Evolutionary conservation across 2,329 filamentous ascomycete species (phyloP).

Genomic region (Arthrobotrys conoides): DNA sequence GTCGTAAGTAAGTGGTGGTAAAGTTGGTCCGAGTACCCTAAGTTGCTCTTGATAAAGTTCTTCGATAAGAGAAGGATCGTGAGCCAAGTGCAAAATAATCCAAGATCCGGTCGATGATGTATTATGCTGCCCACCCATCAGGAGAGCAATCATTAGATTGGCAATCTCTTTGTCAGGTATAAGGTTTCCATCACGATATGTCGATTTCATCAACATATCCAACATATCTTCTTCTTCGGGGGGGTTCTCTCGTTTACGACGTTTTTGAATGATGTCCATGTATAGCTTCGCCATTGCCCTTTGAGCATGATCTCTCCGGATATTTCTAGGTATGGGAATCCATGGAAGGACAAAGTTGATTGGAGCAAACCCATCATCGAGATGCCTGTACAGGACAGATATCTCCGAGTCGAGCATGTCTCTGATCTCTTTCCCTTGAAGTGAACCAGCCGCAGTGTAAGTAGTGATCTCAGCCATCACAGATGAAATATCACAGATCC

Average conservation of each 20-base stretch:
- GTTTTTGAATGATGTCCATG: conserved; percentile 82
- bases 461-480: conserved; percentile 89
- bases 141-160: conserved; percentile 92
- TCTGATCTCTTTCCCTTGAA: conserved; percentile 87
- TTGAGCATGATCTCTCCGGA: conserved; percentile 83
- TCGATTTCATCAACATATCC: conserved; percentile 87
- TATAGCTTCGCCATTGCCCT: conserved; percentile 85
- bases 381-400: conserved; percentile 85
- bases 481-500: conserved; percentile 79
- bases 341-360: conserved; percentile 93
- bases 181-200: conserved; percentile 83
- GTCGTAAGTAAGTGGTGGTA: conserved; percentile 82
- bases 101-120: conserved; percentile 86
- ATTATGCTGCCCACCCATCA: conserved; percentile 93
- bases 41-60: conserved; percentile 88
- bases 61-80: conserved; percentile 81
- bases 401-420: conserved; percentile 84
- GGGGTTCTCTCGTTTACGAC: conserved; percentile 72
- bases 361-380: conserved; percentile 89
- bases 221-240: conserved; percentile 82
- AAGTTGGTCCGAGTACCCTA: conserved; percentile 78
- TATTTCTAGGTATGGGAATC: conserved; percentile 90
- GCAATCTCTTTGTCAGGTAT: conserved; percentile 89
- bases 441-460: conserved; percentile 86
- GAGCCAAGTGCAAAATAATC: conserved; percentile 85